phyloP scores from a whole-genome alignment of 2,329 filamentous ascomycete genomes.

The Tolypocladium paradoxum region DNA sequence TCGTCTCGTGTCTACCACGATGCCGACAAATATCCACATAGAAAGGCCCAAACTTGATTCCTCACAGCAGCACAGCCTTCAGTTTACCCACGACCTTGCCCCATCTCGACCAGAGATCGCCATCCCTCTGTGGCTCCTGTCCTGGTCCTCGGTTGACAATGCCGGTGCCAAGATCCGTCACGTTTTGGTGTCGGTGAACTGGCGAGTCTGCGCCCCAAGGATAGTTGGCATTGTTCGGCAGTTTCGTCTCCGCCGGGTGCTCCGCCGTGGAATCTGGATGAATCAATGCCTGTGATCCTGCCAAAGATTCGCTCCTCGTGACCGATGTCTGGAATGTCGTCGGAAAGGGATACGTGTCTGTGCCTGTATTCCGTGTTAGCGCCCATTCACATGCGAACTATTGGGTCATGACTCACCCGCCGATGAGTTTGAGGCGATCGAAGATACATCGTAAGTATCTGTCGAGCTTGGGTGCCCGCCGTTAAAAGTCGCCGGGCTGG shows the following conservation, averaged over 20 bases:
- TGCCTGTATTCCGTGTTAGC: background rate
- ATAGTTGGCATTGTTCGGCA: slow-evolving; percentile 20
- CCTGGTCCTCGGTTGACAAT: slow-evolving; percentile 4
- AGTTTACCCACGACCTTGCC: background rate
- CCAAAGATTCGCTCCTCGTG: background rate
- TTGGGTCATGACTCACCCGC: background rate
- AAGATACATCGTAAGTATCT: background rate
- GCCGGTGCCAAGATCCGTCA: slow-evolving; percentile 14
- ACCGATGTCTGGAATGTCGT: slow-evolving; percentile 10
- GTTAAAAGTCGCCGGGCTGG: background rate
- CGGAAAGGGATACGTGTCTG: slow-evolving; percentile 2
- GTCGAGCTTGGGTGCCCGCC: background rate
- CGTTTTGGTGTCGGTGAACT: slow-evolving; percentile 22
- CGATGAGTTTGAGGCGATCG: no score
- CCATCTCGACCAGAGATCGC: slow-evolving; percentile 1
- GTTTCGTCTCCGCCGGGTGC: slow-evolving; percentile 4
- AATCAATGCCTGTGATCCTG: background rate
- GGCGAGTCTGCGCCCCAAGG: slow-evolving; percentile 26
- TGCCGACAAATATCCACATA: background rate
- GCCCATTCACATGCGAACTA: background rate
- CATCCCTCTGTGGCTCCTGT: background rate
- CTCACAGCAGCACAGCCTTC: background rate
- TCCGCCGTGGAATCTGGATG: background rate
- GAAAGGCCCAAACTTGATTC: no score
- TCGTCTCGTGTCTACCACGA: background rate